These are phyloP conservation scores for Terfezia boudieri DNA, from an alignment of 495 filamentous ascomycete genomes.

Conservation along the genomic window DNA sequence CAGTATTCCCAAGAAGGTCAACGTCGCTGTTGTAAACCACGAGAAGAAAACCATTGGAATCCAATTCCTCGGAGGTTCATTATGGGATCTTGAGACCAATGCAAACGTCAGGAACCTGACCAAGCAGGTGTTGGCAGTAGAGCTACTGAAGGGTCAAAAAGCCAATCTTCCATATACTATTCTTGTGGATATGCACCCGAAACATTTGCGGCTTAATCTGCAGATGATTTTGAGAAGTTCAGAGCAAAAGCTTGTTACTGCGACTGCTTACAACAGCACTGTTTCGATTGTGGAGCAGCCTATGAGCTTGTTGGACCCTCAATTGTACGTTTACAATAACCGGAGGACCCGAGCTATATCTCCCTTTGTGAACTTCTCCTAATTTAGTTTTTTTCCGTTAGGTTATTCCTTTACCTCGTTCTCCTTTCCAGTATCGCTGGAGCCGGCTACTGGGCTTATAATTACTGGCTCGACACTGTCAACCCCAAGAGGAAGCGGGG, in stretches of 20 bases:
- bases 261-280: constrained; percentile 66
- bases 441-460: constrained; percentile 88
- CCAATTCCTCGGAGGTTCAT: constrained; percentile 52
- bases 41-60: constrained; percentile 58
- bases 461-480: constrained; percentile 86
- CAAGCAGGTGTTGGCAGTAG: constrained; percentile 36
- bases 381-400: constrained; percentile 14
- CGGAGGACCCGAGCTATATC: neutral
- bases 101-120: constrained; percentile 44
- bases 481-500: constrained; percentile 76
- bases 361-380: neutral
- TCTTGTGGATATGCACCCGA: constrained; percentile 76
- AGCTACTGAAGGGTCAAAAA: constrained; percentile 33
- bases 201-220: constrained; percentile 62
- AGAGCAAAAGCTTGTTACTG: constrained; percentile 44
- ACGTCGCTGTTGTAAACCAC: constrained; percentile 63
- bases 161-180: constrained; percentile 62
- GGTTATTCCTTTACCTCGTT: constrained; percentile 94
- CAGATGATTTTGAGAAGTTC: constrained; percentile 46
- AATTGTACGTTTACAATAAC: constrained; percentile 44
- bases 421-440: constrained; percentile 54
- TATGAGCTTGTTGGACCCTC: constrained; percentile 81
- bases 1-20: constrained; percentile 60
- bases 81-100: constrained; percentile 25
- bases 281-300: constrained; percentile 83